phyloP scores from a whole-genome alignment of 2,329 filamentous ascomycete species.

The Ceratocystis destructans region DNA sequence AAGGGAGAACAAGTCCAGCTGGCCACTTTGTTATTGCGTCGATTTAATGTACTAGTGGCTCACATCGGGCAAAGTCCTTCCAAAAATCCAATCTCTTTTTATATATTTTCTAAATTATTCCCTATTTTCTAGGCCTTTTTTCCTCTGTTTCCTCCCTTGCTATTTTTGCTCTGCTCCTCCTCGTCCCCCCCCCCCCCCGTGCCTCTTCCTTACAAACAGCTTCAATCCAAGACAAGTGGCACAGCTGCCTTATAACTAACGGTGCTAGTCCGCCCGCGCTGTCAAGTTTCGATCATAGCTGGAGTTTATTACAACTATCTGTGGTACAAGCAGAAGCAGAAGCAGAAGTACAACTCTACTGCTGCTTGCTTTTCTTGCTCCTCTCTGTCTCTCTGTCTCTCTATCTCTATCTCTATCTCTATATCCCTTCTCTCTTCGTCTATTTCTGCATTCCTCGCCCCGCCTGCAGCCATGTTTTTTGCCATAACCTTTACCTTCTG shows the following conservation, averaged over 20 bases:
- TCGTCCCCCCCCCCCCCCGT: neutral
- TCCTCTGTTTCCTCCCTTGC: neutral
- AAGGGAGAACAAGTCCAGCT: too few relatives aligned
- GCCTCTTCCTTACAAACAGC: neutral
- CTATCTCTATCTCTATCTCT: neutral
- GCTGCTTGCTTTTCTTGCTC: neutral
- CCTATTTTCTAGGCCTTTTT: too few relatives aligned
- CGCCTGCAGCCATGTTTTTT: slow-evolving; percentile 41
- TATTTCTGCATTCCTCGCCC: neutral
- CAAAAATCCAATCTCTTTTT: neutral
- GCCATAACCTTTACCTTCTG: slow-evolving; percentile 49
- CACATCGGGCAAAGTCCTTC: too few relatives aligned
- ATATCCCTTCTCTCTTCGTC: slow-evolving; percentile 1
- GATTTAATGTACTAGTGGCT: too few relatives aligned
- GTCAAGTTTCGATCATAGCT: neutral
- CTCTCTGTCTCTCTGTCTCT: neutral
- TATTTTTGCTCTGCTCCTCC: neutral
- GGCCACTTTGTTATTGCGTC: too few relatives aligned
- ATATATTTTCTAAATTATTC: neutral
- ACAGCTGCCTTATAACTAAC: neutral
- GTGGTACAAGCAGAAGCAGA: too few relatives aligned
- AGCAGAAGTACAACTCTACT: too few relatives aligned
- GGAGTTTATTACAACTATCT: too few relatives aligned
- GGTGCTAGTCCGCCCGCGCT: neutral
- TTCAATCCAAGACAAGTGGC: neutral